Evolutionary conservation across 2,329 filamentous ascomycete genomes (phyloP).

Genomic region (Hymenoscyphus occultus): DNA sequence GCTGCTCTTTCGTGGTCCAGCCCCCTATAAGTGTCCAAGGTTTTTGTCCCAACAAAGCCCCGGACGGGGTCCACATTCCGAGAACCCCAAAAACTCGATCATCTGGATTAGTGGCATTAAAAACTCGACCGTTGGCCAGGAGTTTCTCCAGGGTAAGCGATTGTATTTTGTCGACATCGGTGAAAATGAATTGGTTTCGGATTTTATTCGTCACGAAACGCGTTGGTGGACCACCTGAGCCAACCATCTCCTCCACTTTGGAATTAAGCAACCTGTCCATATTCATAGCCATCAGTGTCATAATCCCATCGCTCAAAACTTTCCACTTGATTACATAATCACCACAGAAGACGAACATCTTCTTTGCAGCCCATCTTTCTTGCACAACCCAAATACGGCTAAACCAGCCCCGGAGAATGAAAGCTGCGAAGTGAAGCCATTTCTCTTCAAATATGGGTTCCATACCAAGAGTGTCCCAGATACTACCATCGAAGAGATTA

Average conservation of each 20-base stretch:
- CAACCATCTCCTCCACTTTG: not conserved
- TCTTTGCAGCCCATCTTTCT: not conserved
- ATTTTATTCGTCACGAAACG: conserved; percentile 15
- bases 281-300: conserved; percentile 13
- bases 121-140: conserved; percentile 17
- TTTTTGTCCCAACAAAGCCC: not conserved
- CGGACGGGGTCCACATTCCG: conserved; percentile 16
- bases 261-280: conserved; percentile 14
- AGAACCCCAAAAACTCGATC: conserved; percentile 19
- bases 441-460: conserved; percentile 6
- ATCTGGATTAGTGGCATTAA: conserved; percentile 15
- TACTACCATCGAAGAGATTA: conserved; percentile 10
- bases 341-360: not conserved
- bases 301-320: conserved; percentile 14
- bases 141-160: conserved; percentile 15
- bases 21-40: not conserved
- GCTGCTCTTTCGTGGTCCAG: conserved; percentile 6
- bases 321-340: not conserved
- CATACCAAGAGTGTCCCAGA: conserved; percentile 13
- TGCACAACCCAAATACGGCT: not conserved
- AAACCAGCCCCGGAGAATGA: not conserved
- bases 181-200: conserved; percentile 18
- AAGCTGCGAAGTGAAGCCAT: conserved; percentile 11
- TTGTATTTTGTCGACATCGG: conserved; percentile 10
- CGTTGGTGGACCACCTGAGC: not conserved